Evolutionary conservation across 331 rosid species (phyloP), one percentile per base, ranked within the genome.

Genomic region (Ulmus americana): DNA sequence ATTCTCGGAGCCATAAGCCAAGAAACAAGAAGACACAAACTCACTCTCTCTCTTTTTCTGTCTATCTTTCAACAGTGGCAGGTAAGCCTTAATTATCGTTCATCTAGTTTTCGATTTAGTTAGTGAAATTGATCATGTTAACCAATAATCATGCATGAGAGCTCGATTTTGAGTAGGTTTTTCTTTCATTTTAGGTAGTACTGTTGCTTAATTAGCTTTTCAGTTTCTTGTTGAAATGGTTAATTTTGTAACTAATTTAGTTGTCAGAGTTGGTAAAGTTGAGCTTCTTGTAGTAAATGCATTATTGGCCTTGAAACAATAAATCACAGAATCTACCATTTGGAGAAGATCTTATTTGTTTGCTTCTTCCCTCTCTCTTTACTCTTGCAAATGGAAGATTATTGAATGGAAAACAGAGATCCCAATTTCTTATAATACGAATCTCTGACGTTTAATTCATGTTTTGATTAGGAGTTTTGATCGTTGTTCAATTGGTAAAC

Each of bases 211-310:
- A 28, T 28, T 28, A 28, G 6, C 43, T 60, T 66, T 62, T 55
- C 61, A 15, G 60, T 62, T 50, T 65, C 61, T 70, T 70, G 59
- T 70, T 70, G 28, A 64, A 55, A 39, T 48, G 67, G 73, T 82
- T 39, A 28, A 40, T 8, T 67, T 6, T 65, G 39, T 53, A 39
- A 3, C 56, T 40, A 46, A 61, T 62, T 22, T 10, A 28, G 39
- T 72, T 16, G n/a, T 53, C 11, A 45, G 45, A 62, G 68, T 60
- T 15, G 78, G 64, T 74, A 48, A 66, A 58, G 22, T 38, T 48
- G 10, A 28, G 18, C 48, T 55, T 4, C 7, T 28, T 50, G 45
- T 55, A 35, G 46, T 43, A 50, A 13, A 50, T 63, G 63, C 55
- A 39, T 73, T 51, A 44, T 69, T 7, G 68, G 16, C 59, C 39